Base-by-base conservation (phyloP, 441 rosid genomes). In the Sinapis alba region DNA sequence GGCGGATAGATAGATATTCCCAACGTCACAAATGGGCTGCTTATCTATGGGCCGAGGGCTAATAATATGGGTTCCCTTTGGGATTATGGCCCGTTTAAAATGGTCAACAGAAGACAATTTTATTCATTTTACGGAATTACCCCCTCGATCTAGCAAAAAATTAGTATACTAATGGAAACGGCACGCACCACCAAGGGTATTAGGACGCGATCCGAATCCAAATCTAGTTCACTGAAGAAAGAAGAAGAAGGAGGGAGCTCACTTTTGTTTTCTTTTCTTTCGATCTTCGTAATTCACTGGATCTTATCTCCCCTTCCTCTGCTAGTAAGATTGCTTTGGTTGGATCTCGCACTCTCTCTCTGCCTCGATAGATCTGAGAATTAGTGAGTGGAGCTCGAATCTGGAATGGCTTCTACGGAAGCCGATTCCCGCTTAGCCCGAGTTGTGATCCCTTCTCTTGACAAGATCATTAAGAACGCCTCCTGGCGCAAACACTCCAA, bases 391-490 rank as follows among this genome's bases (percentile, higher is more conserved):
- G 75, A 77, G 62, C 82, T 79, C 76, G 41, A 65, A 57, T 57
- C 78, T 96, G 98, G 98, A 88, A 96, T 93, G 99, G 97, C 99
- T 91, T 93, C 99, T 75, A 81, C 96, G 97, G 98, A 93, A 90
- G 99, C 89, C 86, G 96, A 89, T 89, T 96, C 98, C 93, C 98
- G 98, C 84, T 77, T 96, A 70, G 83, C 81, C 82, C 88, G 81
- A 81, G 89, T 89, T 45, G 78, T 93, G 63, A 84, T 78, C 65
- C 99, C 98, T 10, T 92, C 97, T 66, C 77, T 96, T 11, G 99
- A 96, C 75, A 90, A 88, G 83, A 88, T 96, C 77, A 71, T 92
- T 8, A 92, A 94, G 79, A 92, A 93, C 79, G 92, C 93, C 11
- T 96, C 99, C 15, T 96, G 99, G 98, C 84, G 99, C 23, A 96